These are phyloP conservation scores for Arachis monticola DNA, from an alignment of 331 rosid genomes.

Conservation along the genomic window DNA sequence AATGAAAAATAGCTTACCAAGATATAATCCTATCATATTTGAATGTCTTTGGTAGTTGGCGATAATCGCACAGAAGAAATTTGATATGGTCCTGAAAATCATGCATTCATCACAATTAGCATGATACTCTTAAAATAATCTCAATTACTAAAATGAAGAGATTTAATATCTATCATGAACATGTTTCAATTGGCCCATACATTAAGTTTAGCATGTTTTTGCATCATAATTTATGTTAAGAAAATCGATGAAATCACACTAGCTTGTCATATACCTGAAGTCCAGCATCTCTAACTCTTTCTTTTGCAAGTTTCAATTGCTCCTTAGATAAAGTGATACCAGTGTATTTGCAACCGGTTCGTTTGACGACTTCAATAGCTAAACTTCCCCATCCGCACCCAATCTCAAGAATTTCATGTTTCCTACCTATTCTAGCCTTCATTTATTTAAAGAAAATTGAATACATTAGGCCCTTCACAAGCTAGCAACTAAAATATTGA, in stretches of 20 bases:
- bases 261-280: conserved; percentile 37
- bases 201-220: too few species aligned
- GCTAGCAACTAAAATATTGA: background rate
- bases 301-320: conserved; percentile 76
- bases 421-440: too few species aligned
- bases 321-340: conserved; percentile 86
- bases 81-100: conserved; percentile 63
- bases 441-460: conserved; percentile 18
- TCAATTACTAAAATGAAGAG: too few species aligned
- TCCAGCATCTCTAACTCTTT: conserved; percentile 37
- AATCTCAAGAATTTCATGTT: too few species aligned
- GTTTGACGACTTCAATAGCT: conserved; percentile 80
- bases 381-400: too few species aligned
- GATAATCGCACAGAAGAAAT: conserved; percentile 81
- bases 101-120: too few species aligned
- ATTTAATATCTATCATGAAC: too few species aligned
- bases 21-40: conserved; percentile 61
- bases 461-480: conserved; percentile 5
- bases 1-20: conserved; percentile 56
- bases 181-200: too few species aligned
- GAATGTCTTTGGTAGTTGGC: conserved; percentile 67
- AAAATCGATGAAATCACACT: too few species aligned
- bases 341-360: conserved; percentile 84
- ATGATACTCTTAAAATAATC: too few species aligned
- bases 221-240: too few species aligned